Evolutionary conservation across 2,329 filamentous ascomycete species (phyloP), one percentile per base, ranked within the genome.

Genomic region (Claviceps pusilla): DNA sequence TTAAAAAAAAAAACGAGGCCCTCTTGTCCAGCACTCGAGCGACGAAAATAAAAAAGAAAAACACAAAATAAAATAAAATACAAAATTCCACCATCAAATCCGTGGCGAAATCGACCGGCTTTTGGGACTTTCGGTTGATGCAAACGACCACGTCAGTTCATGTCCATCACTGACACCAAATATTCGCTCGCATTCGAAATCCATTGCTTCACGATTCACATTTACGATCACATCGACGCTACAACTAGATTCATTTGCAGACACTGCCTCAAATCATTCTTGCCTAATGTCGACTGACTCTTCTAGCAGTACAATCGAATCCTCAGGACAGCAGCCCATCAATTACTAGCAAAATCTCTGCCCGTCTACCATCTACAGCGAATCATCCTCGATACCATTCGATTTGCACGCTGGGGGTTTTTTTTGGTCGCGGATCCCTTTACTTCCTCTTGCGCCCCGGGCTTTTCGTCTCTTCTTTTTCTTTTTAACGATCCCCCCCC

Each of bases 281-380:
- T n/a, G 50, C 41, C 54, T 19, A n/a, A 53, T 55, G 50, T 47
- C 54, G 46, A 45, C 47, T 41, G 28, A 46, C 35, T 49, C 37
- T 24, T 39, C 41, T n/a, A 19, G 19, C 50, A 53, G 19, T 19
- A 31, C 35, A 43, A 48, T 41, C 39, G 31, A 42, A 49, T n/a
- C 16, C 46, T 45, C 28, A 28, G 42, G 37, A 52, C 12, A 39
- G 37, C 12, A 28, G 37, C 24, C 24, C 19, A 39, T 55, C 33
- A 24, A 50, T 24, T 42, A 41, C 33, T n/a, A 19, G 46, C 46
- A 50, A 50, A 37, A 46, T 37, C 24, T 19, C 28, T 28, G 42
- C 11, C 42, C 42, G 29, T 12, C 31, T 16, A 6, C 19, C 42
- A 4, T n/a, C 42, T 12, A 14, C 33, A 10, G 19, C 42, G 45